A percentile compares a stretch with the other conserved stretches of the same genome.
These are phyloP conservation scores for Pseudozyma hubeiensis DNA, from an alignment of 1,284 basidiomycete species.

Conservation along the genomic window DNA sequence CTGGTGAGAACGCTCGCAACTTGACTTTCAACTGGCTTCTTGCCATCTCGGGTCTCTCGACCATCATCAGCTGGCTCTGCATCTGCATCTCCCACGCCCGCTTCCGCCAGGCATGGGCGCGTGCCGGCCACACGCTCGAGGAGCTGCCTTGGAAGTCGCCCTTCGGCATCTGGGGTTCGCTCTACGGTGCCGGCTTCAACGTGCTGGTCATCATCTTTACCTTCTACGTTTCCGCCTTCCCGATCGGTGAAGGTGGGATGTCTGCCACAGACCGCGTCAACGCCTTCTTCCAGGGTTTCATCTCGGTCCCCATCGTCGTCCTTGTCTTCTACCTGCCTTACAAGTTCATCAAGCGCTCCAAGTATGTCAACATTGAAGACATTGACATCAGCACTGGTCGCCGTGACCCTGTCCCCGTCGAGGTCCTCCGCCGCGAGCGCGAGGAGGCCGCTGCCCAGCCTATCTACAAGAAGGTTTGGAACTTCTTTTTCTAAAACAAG, in stretches of 20 bases:
- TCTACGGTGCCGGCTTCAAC: constrained; percentile 69
- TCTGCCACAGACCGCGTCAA: constrained; percentile 64
- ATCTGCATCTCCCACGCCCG: constrained; percentile 69
- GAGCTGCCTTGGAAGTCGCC: constrained; percentile 72
- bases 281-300: constrained; percentile 71
- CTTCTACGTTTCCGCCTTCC: constrained; percentile 55
- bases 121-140: constrained; percentile 71
- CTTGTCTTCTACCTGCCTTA: constrained; percentile 43
- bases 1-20: constrained; percentile 62
- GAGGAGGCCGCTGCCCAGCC: constrained; percentile 55
- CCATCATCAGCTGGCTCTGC: constrained; percentile 71
- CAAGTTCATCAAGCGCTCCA: constrained; percentile 55
- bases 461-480: constrained; percentile 50
- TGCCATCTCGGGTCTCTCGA: constrained; percentile 72
- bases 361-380: constrained; percentile 50
- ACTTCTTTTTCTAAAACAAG: constrained; percentile 52
- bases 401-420: constrained; percentile 55
- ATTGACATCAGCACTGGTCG: constrained; percentile 66
- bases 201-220: constrained; percentile 52
- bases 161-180: constrained; percentile 71
- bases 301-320: constrained; percentile 65
- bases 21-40: constrained; percentile 71
- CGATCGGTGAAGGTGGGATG: constrained; percentile 61
- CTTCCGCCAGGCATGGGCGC: constrained; percentile 75
- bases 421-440: constrained; percentile 62